These are phyloP conservation scores for Ceriops tagal DNA, from an alignment of 345 rosid genomes.

Conservation along the genomic window DNA sequence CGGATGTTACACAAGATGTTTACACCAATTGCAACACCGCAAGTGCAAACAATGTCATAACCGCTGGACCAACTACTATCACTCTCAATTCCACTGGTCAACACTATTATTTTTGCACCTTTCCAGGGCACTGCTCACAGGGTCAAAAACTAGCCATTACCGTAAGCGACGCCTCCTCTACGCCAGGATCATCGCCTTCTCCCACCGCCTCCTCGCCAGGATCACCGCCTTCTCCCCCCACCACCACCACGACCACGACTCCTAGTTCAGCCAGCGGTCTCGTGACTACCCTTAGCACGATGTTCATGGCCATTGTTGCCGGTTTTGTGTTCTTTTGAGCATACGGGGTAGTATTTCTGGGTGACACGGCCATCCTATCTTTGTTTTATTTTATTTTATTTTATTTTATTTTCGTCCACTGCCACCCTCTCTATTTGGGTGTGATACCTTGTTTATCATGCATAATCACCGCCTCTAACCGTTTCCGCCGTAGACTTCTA, in stretches of 20 bases:
- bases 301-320: background rate
- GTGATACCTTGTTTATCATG: too few species aligned
- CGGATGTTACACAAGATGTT: conserved; percentile 2
- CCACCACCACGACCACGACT: background rate
- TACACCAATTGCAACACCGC: conserved; percentile 9
- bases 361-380: too few species aligned
- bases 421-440: too few species aligned
- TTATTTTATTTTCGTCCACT: too few species aligned
- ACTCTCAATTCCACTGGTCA: conserved; percentile 8
- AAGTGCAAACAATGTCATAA: background rate
- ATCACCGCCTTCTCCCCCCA: background rate
- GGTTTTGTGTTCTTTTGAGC: background rate
- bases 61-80: conserved; percentile 10
- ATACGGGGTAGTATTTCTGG: too few species aligned
- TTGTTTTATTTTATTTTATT: too few species aligned
- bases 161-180: background rate
- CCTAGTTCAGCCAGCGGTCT: background rate
- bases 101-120: conserved; percentile 13
- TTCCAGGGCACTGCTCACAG: conserved; percentile 9
- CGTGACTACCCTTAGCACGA: background rate
- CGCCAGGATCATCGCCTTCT: background rate
- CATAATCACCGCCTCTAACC: too few species aligned
- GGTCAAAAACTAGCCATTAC: conserved; percentile 21
- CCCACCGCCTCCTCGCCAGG: background rate
- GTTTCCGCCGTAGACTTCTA: too few species aligned